Evolutionary conservation across 2,329 filamentous ascomycete species (phyloP).

Genomic region (Leptographium galeiforme): DNA sequence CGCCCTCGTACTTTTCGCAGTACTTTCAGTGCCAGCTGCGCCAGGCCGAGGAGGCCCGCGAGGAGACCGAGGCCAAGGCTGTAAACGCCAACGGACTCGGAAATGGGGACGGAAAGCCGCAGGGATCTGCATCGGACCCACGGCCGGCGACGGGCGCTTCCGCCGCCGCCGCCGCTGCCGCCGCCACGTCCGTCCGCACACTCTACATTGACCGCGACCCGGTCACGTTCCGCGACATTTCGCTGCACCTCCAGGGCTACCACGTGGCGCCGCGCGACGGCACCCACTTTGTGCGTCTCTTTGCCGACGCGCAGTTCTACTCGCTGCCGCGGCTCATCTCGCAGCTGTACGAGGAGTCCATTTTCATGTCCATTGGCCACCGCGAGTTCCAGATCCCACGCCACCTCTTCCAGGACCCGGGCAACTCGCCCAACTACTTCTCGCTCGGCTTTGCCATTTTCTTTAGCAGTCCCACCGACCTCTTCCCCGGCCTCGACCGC

Average conservation of each 20-base stretch:
- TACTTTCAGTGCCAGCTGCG: conserved; percentile 80
- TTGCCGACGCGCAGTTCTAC: conserved; percentile 93
- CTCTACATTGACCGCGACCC: conserved; percentile 94
- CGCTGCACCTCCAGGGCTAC: conserved; percentile 83
- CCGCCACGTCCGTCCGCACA: conserved; percentile 45
- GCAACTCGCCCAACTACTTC: conserved; percentile 94
- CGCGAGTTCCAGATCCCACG: conserved; percentile 81
- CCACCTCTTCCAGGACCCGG: conserved; percentile 71
- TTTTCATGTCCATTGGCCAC: conserved; percentile 83
- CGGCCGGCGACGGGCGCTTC: conserved; percentile 21
- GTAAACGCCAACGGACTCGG: no score
- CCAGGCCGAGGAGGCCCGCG: conserved; percentile 40
- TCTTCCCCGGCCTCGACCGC: conserved; percentile 76
- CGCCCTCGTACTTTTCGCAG: conserved; percentile 90
- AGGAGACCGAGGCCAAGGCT: no score
- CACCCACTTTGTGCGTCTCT: conserved; percentile 79
- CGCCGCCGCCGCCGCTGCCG: conserved; percentile 34
- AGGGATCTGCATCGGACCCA: neutral
- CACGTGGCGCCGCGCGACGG: conserved; percentile 71
- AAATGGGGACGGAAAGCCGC: no score
- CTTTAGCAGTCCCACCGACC: conserved; percentile 65
- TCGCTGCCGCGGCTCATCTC: conserved; percentile 68
- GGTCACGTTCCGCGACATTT: conserved; percentile 76
- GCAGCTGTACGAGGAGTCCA: conserved; percentile 80
- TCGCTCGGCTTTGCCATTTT: conserved; percentile 79